Evolutionary conservation across 306 rosid species (phyloP).

Genomic region (Erythrophleum fordii): DNA sequence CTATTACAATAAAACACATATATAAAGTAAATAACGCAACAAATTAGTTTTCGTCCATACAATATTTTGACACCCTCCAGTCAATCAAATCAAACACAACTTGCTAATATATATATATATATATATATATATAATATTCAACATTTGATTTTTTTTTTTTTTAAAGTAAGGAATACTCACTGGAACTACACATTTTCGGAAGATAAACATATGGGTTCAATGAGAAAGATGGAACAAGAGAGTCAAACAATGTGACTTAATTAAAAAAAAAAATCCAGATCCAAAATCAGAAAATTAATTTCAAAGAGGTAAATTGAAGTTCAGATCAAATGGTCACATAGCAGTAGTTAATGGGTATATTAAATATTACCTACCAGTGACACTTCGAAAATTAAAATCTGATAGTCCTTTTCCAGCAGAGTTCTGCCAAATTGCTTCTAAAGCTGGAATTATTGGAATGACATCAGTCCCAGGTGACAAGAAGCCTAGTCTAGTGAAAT

Average conservation of each 20-base stretch:
- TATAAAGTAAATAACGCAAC: conserved; percentile 9
- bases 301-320: conserved; percentile 4
- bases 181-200: background rate
- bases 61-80: conserved; percentile 22
- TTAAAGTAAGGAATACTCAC: background rate
- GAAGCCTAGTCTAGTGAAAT: conserved; percentile 97
- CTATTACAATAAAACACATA: conserved; percentile 9
- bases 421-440: conserved; percentile 99
- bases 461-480: conserved; percentile 96
- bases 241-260: background rate
- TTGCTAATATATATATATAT: background rate
- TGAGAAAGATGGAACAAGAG: conserved; percentile 26
- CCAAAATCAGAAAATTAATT: conserved; percentile 6
- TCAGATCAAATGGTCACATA: conserved; percentile 36
- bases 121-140: background rate
- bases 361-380: conserved; percentile 68
- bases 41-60: conserved; percentile 25
- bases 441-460: conserved; percentile 92
- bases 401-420: conserved; percentile 96
- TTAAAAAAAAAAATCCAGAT: background rate
- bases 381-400: conserved; percentile 93
- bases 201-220: background rate
- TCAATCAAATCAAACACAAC: conserved; percentile 3
- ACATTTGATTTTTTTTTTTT: background rate
- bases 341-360: conserved; percentile 20